These are phyloP conservation scores for Adiantum capillusveneris DNA, from an alignment of 75 land plant genomes.

Conservation along the genomic window DNA sequence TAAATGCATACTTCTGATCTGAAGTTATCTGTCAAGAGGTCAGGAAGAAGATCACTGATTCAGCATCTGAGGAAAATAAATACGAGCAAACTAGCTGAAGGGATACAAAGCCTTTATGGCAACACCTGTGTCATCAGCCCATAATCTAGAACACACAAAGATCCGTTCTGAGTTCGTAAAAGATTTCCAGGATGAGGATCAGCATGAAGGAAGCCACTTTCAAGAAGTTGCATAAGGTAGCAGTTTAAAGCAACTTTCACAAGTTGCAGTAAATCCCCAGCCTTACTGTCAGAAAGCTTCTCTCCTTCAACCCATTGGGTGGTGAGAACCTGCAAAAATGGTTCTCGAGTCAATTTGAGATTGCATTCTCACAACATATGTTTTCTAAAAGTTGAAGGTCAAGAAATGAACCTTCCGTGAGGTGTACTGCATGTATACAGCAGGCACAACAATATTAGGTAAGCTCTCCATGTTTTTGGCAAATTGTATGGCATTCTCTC, in stretches of 20 bases:
- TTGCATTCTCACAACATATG: neutral
- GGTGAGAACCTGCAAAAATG: conserved; percentile 28
- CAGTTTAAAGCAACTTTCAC: conserved; percentile 42
- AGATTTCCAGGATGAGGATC: conserved; percentile 58
- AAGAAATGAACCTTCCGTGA: conserved; percentile 33
- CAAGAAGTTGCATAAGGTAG: conserved; percentile 42
- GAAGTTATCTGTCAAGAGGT: conserved; percentile 34
- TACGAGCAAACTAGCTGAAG: no score
- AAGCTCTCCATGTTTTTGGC: conserved; percentile 29
- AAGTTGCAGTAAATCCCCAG: conserved; percentile 30
- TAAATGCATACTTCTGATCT: conserved; percentile 38
- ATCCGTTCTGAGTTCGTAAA: conserved; percentile 31
- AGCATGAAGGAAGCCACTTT: conserved; percentile 52
- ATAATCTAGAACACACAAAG: conserved; percentile 34
- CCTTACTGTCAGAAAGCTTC: conserved; percentile 42
- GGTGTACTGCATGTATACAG: conserved; percentile 35
- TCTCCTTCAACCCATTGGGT: conserved; percentile 47
- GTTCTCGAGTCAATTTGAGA: no score
- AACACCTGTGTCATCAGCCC: conserved; percentile 48
- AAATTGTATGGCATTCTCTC: conserved; percentile 29
- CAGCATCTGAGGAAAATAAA: no score
- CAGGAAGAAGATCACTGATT: neutral
- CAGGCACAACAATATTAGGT: conserved; percentile 36
- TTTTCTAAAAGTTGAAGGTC: neutral
- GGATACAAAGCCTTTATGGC: no score